Evolutionary conservation across 106 monocot genomes (phyloP), one percentile per base, ranked within the genome.

Genomic region (Hemerocallis citrina): DNA sequence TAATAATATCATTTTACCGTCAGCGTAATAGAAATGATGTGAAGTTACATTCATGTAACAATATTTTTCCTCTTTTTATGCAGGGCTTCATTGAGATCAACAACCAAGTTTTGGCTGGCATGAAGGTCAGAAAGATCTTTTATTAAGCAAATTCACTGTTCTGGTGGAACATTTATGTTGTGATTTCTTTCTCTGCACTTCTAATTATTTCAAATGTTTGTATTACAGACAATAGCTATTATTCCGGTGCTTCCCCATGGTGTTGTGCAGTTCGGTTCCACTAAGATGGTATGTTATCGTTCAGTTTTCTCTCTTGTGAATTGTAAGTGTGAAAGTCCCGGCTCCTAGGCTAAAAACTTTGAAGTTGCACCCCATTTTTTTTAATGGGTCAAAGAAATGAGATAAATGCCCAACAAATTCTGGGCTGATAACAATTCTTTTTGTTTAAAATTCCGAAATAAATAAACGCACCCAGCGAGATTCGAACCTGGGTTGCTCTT

Each of bases 161-260:
- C 23, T 17, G 38, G 20, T 11, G 13, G 2, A 28, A n/a, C n/a
- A 42, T 40, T n/a, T 70, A 1, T 24, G n/a, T 62, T 22, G 23
- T 61, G 13, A 12, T 31, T 37, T 55, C 7, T 63, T 32, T 19
- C 48, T 2, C n/a, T 45, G 23, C 20, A 22, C 17, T 27, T 20
- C 19, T 4, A 15, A n/a, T n/a, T 13, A 52, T 25, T 43, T 23
- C 24, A 19, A 30, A 43, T 61, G 35, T 39, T 64, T 55, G 14
- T 72, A 52, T 37, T 56, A 9, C 77, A 89, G 89, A 89, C 89
- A 34, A 67, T 73, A 59, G 80, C 69, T 4, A 51, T 84, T 48
- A 71, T 92, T 71, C 92, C 92, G 19, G 77, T 92, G 61, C 78
- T 92, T 75, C 92, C 92, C 45, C 66, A 62, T 68, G 92, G 92